These are phyloP conservation scores for Gamarada debralockiae DNA, from an alignment of 495 filamentous ascomycete genomes.

Conservation along the genomic window DNA sequence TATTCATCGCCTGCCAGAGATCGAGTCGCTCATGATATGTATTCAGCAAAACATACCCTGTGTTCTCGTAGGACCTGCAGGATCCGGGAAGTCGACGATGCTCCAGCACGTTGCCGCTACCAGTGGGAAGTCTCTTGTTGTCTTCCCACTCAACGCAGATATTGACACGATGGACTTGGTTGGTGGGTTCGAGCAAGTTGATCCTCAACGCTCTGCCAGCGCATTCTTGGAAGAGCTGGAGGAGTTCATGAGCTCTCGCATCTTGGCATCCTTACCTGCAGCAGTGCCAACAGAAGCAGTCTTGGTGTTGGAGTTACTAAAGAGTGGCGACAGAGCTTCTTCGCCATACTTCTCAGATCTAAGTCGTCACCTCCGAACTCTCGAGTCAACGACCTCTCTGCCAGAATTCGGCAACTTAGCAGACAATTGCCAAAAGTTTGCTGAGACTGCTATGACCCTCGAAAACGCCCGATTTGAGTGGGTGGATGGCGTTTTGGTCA, in stretches of 20 bases:
- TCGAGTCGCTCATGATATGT: conserved; percentile 86
- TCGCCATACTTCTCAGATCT: conserved; percentile 24
- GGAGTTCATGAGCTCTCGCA: conserved; percentile 46
- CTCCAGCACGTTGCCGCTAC: conserved; percentile 75
- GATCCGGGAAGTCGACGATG: conserved; percentile 79
- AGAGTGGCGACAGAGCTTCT: conserved; percentile 16
- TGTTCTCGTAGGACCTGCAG: conserved; percentile 82
- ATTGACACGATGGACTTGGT: conserved; percentile 96
- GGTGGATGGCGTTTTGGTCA: conserved; percentile 88
- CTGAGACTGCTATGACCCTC: conserved; percentile 38
- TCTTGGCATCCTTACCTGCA: conserved; percentile 45
- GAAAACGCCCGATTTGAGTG: conserved; percentile 86
- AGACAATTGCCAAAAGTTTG: conserved; percentile 31
- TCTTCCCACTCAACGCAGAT: conserved; percentile 84
- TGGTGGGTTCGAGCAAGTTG: conserved; percentile 93
- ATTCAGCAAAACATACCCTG: conserved; percentile 82
- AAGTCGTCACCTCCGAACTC: not conserved
- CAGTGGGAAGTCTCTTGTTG: conserved; percentile 66
- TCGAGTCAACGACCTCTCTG: conserved; percentile 14
- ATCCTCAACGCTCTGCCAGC: conserved; percentile 65
- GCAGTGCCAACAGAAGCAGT: conserved; percentile 38
- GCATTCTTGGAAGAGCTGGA: conserved; percentile 50
- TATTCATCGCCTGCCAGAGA: conserved; percentile 55
- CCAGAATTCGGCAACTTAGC: conserved; percentile 13
- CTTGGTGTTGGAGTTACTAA: conserved; percentile 36